phyloP scores from a whole-genome alignment of 2,329 filamentous ascomycete genomes.

The Domatiomyces catenatus region DNA sequence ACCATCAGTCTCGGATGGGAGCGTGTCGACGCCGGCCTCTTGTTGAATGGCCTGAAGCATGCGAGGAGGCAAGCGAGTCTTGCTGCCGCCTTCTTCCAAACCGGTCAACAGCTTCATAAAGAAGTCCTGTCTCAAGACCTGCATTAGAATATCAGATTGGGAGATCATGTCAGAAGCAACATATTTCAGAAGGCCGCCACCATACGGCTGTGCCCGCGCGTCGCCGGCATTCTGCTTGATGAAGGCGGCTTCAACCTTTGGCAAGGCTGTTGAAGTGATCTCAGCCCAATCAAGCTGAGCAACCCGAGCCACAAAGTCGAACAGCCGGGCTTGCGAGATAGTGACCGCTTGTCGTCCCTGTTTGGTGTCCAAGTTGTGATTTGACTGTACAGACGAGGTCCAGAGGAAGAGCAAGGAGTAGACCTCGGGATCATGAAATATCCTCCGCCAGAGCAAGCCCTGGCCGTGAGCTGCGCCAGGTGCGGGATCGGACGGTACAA shows the following conservation, averaged over 20 bases:
- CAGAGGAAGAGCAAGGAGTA: slow-evolving; percentile 39
- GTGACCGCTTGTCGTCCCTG: slow-evolving; percentile 35
- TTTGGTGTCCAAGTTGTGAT: slow-evolving; percentile 27
- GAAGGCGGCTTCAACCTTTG: slow-evolving; percentile 35
- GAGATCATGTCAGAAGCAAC: slow-evolving; percentile 17
- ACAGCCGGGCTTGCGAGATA: slow-evolving; percentile 43
- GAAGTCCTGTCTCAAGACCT: slow-evolving; percentile 16
- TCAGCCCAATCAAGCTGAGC: slow-evolving; percentile 40
- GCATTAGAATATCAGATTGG: slow-evolving; percentile 14
- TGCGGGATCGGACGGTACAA: neutral
- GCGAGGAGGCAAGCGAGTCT: slow-evolving; percentile 8
- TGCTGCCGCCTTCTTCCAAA: slow-evolving; percentile 9
- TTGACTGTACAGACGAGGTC: slow-evolving; percentile 27
- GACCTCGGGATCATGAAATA: slow-evolving; percentile 46
- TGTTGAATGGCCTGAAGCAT: slow-evolving; percentile 14
- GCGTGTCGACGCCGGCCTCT: slow-evolving; percentile 10
- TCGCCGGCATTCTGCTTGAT: slow-evolving; percentile 14
- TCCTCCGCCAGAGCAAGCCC: slow-evolving; percentile 44
- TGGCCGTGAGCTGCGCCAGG: slow-evolving; percentile 27
- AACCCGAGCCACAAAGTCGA: slow-evolving; percentile 41
- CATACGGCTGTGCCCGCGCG: slow-evolving; percentile 6
- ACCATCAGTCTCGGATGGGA: neutral
- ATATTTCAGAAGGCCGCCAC: slow-evolving; percentile 12
- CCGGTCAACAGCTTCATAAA: slow-evolving; percentile 13
- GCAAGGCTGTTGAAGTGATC: slow-evolving; percentile 35